Conservation (phyloP, 306 rosid species). For the Benincasa hispida region DNA sequence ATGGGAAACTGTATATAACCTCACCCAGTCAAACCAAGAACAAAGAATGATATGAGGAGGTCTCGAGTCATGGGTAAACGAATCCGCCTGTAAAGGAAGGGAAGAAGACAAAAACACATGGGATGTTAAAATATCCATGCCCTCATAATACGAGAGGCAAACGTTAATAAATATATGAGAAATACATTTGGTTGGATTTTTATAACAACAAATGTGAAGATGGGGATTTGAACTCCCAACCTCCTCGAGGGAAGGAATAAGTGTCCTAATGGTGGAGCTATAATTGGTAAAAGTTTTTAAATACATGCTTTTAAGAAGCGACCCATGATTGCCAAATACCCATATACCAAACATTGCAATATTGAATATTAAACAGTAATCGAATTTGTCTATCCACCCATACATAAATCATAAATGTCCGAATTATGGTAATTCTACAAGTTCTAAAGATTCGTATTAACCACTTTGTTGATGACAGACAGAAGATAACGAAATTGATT, state of each 20-base stretch:
- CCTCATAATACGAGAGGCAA: neutral
- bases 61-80: constrained; percentile 60
- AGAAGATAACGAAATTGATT: neutral
- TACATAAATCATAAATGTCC: neutral
- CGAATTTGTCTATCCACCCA: neutral
- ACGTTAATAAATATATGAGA: neutral
- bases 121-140: neutral
- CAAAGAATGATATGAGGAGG: constrained; percentile 49
- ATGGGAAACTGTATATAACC: neutral
- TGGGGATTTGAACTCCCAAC: neutral
- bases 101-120: constrained; percentile 9
- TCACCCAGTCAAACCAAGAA: constrained; percentile 96
- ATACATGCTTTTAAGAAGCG: neutral
- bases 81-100: constrained; percentile 28
- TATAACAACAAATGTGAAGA: neutral
- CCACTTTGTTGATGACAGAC: neutral
- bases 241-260: neutral
- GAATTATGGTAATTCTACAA: neutral
- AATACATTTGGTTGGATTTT: neutral
- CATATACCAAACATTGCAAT: neutral
- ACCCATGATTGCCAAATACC: neutral
- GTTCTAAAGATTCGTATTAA: neutral
- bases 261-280: neutral
- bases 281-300: neutral
- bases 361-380: neutral